phyloP scores from a whole-genome alignment of 495 filamentous ascomycete genomes.

The Alectoria sarmentosa region DNA sequence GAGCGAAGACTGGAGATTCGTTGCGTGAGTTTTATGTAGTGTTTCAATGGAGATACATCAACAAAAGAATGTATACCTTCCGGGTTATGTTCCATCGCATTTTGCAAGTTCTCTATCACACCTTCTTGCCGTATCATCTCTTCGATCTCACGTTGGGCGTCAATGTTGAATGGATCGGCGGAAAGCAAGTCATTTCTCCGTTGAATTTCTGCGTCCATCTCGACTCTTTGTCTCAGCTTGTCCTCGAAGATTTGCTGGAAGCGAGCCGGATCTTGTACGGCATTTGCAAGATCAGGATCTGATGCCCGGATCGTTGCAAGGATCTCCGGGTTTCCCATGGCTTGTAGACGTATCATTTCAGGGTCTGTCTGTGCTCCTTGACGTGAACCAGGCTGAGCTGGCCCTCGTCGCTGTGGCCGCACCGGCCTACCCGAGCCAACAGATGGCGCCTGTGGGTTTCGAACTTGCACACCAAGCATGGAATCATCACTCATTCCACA shows the following conservation, averaged over 20 bases:
- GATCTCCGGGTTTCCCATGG: constrained; percentile 70
- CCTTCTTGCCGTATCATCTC: constrained; percentile 93
- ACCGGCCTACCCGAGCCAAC: neutral
- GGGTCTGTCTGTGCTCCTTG: constrained; percentile 52
- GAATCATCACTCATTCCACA: constrained; percentile 83
- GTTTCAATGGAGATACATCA: neutral
- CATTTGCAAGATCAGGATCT: constrained; percentile 67
- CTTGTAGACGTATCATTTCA: constrained; percentile 74
- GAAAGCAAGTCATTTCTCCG: constrained; percentile 76
- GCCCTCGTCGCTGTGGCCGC: constrained; percentile 19
- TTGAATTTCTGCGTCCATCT: constrained; percentile 64
- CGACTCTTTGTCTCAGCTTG: constrained; percentile 59
- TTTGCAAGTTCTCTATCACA: constrained; percentile 89
- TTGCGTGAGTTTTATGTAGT: constrained; percentile 22
- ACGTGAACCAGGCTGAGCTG: constrained; percentile 14
- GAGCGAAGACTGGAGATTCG: constrained; percentile 66
- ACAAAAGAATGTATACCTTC: constrained; percentile 58
- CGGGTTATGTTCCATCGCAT: constrained; percentile 91
- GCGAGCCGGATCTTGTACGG: constrained; percentile 66
- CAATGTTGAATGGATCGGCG: constrained; percentile 83
- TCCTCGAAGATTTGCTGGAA: constrained; percentile 64
- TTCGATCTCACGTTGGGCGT: constrained; percentile 87
- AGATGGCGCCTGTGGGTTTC: constrained; percentile 25
- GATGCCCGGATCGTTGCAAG: constrained; percentile 58
- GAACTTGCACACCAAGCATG: constrained; percentile 81